Percentiles rank a stretch among this genome's conserved stretches.
These are phyloP conservation scores for Pilasporangium apinafurcum DNA, from an alignment of 352 stramenopile genomes.

Conservation along the genomic window DNA sequence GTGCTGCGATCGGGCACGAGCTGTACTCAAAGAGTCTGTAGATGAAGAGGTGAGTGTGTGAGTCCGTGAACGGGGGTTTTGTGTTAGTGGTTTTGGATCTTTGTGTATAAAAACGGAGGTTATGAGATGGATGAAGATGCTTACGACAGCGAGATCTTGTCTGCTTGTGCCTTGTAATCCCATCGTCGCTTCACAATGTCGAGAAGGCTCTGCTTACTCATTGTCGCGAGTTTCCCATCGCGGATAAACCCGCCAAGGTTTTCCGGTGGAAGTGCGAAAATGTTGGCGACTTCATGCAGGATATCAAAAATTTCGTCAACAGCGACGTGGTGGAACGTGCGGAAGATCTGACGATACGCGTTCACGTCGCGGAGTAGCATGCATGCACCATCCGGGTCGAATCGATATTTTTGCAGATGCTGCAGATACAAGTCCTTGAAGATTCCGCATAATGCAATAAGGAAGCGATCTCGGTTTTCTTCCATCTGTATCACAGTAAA, in stretches of 20 bases:
- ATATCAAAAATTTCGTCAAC: conserved; percentile 72
- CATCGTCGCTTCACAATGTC: conserved; percentile 72
- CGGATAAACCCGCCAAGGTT: conserved; percentile 73
- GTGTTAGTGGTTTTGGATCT: conserved; percentile 1
- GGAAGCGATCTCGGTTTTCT: conserved; percentile 60
- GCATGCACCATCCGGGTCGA: conserved; percentile 75
- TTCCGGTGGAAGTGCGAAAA: conserved; percentile 72
- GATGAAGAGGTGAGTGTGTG: not conserved
- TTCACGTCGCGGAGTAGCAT: conserved; percentile 78
- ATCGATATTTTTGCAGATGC: conserved; percentile 70
- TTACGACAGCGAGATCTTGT: conserved; percentile 71
- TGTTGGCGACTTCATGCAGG: conserved; percentile 74
- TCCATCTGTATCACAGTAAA: conserved; percentile 20
- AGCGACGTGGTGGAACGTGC: conserved; percentile 22
- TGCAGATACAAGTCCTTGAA: conserved; percentile 77
- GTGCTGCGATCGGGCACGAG: conserved; percentile 71
- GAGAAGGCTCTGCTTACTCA: conserved; percentile 50
- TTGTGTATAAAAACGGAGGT: too few relatives aligned
- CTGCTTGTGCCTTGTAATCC: conserved; percentile 77
- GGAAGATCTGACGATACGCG: conserved; percentile 66
- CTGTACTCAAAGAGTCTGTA: conserved; percentile 84
- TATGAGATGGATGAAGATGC: too few relatives aligned
- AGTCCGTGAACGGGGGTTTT: not conserved
- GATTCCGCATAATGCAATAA: conserved; percentile 32
- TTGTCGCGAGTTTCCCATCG: conserved; percentile 58